Evolutionary conservation across 106 monocot species (phyloP).

Genomic region (Hemerocallis citrina): DNA sequence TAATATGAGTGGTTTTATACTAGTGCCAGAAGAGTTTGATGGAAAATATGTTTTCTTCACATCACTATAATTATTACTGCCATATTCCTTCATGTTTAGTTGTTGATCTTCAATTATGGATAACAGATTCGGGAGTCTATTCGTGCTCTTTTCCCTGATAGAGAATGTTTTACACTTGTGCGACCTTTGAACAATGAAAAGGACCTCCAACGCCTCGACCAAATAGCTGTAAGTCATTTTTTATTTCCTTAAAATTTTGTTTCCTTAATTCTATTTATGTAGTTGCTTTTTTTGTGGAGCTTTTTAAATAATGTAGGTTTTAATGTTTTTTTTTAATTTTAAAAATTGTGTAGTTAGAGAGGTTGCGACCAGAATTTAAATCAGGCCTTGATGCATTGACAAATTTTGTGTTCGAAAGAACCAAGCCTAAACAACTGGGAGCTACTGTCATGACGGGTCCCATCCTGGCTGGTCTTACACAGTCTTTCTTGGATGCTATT

Average conservation of each 20-base stretch:
- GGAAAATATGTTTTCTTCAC: neutral
- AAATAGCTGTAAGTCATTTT: conserved; percentile 59
- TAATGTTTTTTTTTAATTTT: neutral
- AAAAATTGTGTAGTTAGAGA: conserved; percentile 68
- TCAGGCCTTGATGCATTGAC: conserved; percentile 80
- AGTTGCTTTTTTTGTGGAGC: neutral
- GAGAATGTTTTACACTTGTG: conserved; percentile 94
- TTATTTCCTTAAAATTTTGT: neutral
- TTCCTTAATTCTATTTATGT: neutral
- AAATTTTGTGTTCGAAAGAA: conserved; percentile 79
- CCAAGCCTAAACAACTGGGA: conserved; percentile 87
- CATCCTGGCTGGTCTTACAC: conserved; percentile 78
- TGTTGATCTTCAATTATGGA: neutral
- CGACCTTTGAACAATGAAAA: conserved; percentile 83
- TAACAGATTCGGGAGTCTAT: conserved; percentile 90
- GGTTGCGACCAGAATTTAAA: conserved; percentile 75
- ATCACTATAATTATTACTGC: neutral
- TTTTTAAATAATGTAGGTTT: conserved; percentile 5
- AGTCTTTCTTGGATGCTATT: conserved; percentile 88
- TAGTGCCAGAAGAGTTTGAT: no score
- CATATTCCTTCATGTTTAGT: neutral
- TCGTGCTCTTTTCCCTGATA: conserved; percentile 90
- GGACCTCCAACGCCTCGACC: conserved; percentile 89
- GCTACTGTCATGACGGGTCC: conserved; percentile 86
- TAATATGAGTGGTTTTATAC: neutral